Evolutionary conservation across 768 basidiomycete species (phyloP).

Genomic region (Peribolospora kevripleyi): DNA sequence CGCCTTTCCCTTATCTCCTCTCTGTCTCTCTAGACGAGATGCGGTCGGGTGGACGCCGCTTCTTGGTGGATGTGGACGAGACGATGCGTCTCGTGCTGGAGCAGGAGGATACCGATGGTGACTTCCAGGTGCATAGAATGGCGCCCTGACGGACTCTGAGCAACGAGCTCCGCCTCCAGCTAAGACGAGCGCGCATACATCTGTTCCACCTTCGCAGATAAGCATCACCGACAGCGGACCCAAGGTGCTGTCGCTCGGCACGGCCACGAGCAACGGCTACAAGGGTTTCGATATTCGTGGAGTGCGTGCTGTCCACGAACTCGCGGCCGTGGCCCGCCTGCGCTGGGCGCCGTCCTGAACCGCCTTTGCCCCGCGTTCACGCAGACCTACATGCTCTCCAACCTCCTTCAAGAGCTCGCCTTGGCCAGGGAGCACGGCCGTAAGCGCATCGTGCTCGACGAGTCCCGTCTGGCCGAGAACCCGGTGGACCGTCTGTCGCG

Average conservation of each 20-base stretch:
- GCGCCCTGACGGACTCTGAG: background rate
- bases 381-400: constrained; percentile 99
- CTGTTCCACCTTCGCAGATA: constrained; percentile 26
- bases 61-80: constrained; percentile 92
- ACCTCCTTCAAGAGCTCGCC: constrained; percentile 92
- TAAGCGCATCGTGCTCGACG: constrained; percentile 94
- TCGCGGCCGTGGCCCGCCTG: background rate
- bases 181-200: background rate
- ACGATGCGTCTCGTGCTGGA: constrained; percentile 88
- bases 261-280: constrained; percentile 91
- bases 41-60: constrained; percentile 47
- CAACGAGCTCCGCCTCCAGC: too few species aligned
- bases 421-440: constrained; percentile 82
- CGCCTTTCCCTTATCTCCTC: background rate
- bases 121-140: constrained; percentile 39
- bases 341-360: background rate
- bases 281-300: constrained; percentile 85
- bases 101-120: constrained; percentile 91
- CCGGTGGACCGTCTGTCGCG: constrained; percentile 86
- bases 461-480: constrained; percentile 89
- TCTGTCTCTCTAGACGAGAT: constrained; percentile 32
- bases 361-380: constrained; percentile 17
- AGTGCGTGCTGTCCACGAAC: background rate
- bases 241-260: constrained; percentile 85
- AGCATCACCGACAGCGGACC: constrained; percentile 89